Evolutionary conservation across 1,284 basidiomycete species (phyloP), one percentile per base, ranked within the genome.

Genomic region (Cutaneotrichosporon arboriforme): DNA sequence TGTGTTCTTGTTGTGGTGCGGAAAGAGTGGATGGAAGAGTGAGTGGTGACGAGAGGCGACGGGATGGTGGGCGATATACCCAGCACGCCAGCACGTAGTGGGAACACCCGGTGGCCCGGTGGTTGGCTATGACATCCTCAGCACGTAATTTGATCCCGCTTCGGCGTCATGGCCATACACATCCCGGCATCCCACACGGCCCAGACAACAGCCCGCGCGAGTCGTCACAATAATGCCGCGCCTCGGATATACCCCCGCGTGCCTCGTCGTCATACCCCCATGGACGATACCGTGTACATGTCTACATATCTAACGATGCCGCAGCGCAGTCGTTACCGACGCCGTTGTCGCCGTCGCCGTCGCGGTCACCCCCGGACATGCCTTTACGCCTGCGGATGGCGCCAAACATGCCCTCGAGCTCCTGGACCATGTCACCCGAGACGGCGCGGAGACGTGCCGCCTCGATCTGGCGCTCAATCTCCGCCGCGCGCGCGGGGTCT

Each of bases 401-500:
- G 17, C 64, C 70, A 38, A 73, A 70, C 48, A 73, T 62, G 14
- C 67, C 62, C 49, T 61, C 58, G 22, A 73, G 56, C 62, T 73
- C 71, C 38, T 62, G 59, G 15, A 73, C 63, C 23, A 73, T 64
- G 49, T 61, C 46, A 4, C 63, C 64, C 12, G 23, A 33, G 12
- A 61, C 63, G 0, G 44, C 44, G 22, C 46, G 55, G 46, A 45
- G 45, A n/a, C 43, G 46, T 49, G 50, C 51, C 43, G 21, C 45
- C 21, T 51, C 39, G 37, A 20, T 26, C 47, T 46, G 49, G 14
- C 45, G 49, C 26, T 53, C 39, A 37, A 22, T 41, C 45, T 44
- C 48, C 17, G 42, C 47, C 46, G 43, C 46, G 12, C 44, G 44
- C 38, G 34, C 42, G 14, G 45, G 22, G 48, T 46, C 51, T 48